Evolutionary conservation across 257 asterid species (phyloP).

Genomic region (Lithospermum erythrorhizon): DNA sequence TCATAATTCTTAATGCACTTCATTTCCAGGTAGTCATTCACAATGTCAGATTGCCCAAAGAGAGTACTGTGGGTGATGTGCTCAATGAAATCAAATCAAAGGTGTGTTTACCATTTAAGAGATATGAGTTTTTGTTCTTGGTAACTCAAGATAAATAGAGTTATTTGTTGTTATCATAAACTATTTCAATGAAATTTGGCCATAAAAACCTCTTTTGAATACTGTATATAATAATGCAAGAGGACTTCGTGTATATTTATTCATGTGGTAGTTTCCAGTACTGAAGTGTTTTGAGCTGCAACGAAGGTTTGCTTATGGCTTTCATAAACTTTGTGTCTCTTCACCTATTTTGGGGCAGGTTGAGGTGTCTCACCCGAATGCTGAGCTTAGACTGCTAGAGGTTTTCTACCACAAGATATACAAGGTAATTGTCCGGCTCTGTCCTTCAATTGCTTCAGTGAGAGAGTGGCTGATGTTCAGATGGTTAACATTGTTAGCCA

Average conservation of each 20-base stretch:
- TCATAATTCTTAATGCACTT: constrained; percentile 3
- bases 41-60: constrained; percentile 86
- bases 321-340: background rate
- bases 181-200: background rate
- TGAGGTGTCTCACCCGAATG: constrained; percentile 39
- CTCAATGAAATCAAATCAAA: constrained; percentile 88
- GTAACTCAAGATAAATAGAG: background rate
- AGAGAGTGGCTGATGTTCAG: background rate
- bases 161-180: background rate
- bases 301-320: too few relatives aligned
- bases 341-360: constrained; percentile 25
- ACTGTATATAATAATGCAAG: too few relatives aligned
- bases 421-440: constrained; percentile 21
- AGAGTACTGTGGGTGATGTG: constrained; percentile 93
- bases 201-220: too few relatives aligned
- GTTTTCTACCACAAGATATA: constrained; percentile 49
- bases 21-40: constrained; percentile 60
- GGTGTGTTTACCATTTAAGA: constrained; percentile 27
- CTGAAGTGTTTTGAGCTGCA: too few relatives aligned
- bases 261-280: too few relatives aligned
- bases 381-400: constrained; percentile 40
- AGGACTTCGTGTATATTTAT: too few relatives aligned
- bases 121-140: background rate
- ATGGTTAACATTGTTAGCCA: background rate
- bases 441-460: constrained; percentile 11